Base-by-base conservation (phyloP, 2,329 filamentous ascomycete species). In the Aspergillus sp. region DNA sequence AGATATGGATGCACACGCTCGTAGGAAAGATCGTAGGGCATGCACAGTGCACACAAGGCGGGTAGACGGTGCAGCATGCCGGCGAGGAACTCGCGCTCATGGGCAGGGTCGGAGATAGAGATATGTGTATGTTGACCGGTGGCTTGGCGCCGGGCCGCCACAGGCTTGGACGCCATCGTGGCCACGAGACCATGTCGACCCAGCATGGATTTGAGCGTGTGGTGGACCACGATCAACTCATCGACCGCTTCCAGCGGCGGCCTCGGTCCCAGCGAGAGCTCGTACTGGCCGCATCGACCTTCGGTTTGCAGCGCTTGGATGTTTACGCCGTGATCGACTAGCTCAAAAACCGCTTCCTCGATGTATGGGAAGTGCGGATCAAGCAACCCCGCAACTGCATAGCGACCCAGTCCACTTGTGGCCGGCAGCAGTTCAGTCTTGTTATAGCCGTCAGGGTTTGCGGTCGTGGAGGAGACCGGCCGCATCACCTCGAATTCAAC, bases 231-330 rank as follows among this genome's bases (percentile, higher is more conserved):
- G 3, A 57, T 29, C 6, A 57, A 41, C 28, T 57, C 41, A 35
- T 58, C 54, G 4, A 57, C 50, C 0, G 56, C 54, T 29, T 57
- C 34, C 9, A 58, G 10, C 5, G 54, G 56, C 7, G 52, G 44
- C 4, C 26, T 41, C 2, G 56, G 54, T 4, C 42, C 43, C 7
- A 56, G 46, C 4, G 53, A 40, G 4, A 56, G 43, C 28, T 57
- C 52, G 42, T 52, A 57, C 34, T 52, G 52, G 2, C 52, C 54
- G 2, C 44, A 39, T 4, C 30, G 30, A 10, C 51, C 52, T 29
- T 55, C 49, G 6, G 45, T 46, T 10, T 57, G 54, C 9, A 57
- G 44, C 3, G 30, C 36, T 9, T 53, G 44, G 30, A 55, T 41
- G 5, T 46, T 44, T 8, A 54, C 44, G 2, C 51, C 52, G 2